Percentiles rank a stretch among this genome's conserved stretches.
phyloP scores from a whole-genome alignment of 345 rosid genomes.

The Gossypioides kirkii region DNA sequence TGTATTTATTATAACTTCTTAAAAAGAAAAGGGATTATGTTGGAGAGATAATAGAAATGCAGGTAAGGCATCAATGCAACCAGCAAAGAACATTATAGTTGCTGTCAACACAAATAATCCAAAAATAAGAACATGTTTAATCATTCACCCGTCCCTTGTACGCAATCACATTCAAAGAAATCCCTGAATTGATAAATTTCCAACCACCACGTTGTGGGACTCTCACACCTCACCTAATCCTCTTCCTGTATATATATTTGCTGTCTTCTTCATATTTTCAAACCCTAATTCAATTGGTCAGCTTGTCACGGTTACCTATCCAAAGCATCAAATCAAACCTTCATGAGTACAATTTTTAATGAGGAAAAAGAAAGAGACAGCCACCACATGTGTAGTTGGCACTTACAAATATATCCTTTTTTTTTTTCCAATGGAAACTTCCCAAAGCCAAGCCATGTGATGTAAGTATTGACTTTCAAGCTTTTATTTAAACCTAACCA shows the following conservation, averaged over 20 bases:
- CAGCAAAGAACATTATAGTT: neutral
- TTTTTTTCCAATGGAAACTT: neutral
- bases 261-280: neutral
- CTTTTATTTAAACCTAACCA: neutral
- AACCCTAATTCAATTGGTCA: neutral
- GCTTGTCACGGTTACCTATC: neutral
- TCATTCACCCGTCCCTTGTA: neutral
- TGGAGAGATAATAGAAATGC: too few relatives aligned
- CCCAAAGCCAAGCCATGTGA: neutral
- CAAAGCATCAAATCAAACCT: slow-evolving; percentile 3
- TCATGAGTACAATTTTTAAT: neutral
- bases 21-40: too few relatives aligned
- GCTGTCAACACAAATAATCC: neutral
- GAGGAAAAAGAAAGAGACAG: neutral
- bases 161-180: neutral
- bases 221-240: neutral
- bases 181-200: neutral
- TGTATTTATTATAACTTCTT: too few relatives aligned
- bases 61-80: too few relatives aligned
- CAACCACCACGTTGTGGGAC: slow-evolving; percentile 5
- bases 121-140: neutral
- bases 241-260: neutral
- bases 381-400: neutral
- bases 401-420: neutral
- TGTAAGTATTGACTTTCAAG: neutral